These are phyloP conservation scores for Trichoderma harzianum DNA, from an alignment of 2,329 filamentous ascomycete species.

Conservation along the genomic window DNA sequence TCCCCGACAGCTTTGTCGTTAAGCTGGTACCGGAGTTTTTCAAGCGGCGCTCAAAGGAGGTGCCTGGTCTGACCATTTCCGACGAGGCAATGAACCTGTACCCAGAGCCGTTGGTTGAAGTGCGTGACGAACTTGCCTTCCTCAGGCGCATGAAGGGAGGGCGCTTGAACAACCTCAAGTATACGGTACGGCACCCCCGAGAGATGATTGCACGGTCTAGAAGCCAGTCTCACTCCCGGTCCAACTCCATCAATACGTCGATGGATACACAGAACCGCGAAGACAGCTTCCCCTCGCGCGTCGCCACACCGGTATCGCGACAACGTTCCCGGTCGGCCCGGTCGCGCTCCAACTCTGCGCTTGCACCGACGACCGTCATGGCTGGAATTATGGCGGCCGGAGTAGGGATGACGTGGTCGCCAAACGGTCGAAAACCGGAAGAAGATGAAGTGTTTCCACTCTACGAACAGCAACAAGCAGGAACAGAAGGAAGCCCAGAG, in stretches of 20 bases:
- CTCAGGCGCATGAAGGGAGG: constrained; percentile 78
- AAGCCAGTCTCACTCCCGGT: constrained; percentile 62
- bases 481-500: constrained; percentile 22
- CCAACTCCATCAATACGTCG: constrained; percentile 53
- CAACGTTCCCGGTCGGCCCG: constrained; percentile 65
- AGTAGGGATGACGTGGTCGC: constrained; percentile 71
- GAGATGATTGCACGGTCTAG: constrained; percentile 61
- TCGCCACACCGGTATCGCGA: constrained; percentile 57
- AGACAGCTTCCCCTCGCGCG: constrained; percentile 49
- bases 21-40: constrained; percentile 52
- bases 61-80: constrained; percentile 57
- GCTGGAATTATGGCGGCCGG: constrained; percentile 77
- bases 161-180: constrained; percentile 76
- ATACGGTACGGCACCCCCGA: constrained; percentile 71
- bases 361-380: constrained; percentile 75
- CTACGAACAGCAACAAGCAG: constrained; percentile 1
- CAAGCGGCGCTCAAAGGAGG: constrained; percentile 45
- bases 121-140: constrained; percentile 77
- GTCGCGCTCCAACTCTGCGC: constrained; percentile 65
- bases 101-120: constrained; percentile 68
- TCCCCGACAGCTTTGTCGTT: constrained; percentile 69
- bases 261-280: constrained; percentile 62
- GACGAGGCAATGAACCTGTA: constrained; percentile 67
- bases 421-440: constrained; percentile 50
- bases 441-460: constrained; percentile 23